Percentiles rank a stretch among this genome's conserved stretches.
Evolutionary conservation across 371 early-diverging fungal species (phyloP).

Genomic region (Haplosporangium sp.): DNA sequence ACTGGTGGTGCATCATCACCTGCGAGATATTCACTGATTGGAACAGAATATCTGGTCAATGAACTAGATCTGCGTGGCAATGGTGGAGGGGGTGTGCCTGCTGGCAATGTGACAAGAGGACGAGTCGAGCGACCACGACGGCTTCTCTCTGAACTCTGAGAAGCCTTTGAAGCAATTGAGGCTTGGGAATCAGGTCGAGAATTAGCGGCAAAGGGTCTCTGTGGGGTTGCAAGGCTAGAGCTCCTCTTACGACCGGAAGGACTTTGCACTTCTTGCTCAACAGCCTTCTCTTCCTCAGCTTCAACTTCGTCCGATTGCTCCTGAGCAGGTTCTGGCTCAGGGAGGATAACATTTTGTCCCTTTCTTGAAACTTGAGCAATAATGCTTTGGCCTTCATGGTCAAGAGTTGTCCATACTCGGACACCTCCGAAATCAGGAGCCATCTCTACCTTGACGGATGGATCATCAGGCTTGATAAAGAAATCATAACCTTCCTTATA

Average conservation of each 20-base stretch:
- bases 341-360: conserved; percentile 30
- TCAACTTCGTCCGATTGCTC: background rate
- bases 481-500: conserved; percentile 53
- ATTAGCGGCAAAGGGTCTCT: background rate
- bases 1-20: conserved; percentile 44
- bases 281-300: background rate
- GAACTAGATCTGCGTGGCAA: conserved; percentile 48
- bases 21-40: conserved; percentile 31
- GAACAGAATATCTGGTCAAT: conserved; percentile 42
- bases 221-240: conserved; percentile 23
- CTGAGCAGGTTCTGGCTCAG: conserved; percentile 2
- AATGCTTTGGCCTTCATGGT: conserved; percentile 52
- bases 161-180: conserved; percentile 22
- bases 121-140: conserved; percentile 45
- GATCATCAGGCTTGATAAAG: conserved; percentile 53
- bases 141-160: conserved; percentile 34
- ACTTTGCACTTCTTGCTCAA: conserved; percentile 11
- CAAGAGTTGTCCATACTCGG: conserved; percentile 48
- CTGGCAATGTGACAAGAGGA: conserved; percentile 35
- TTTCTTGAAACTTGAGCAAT: conserved; percentile 52
- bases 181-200: conserved; percentile 38
- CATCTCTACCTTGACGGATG: conserved; percentile 43
- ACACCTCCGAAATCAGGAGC: conserved; percentile 53
- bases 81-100: conserved; percentile 42
- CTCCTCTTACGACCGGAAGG: conserved; percentile 23